These are phyloP conservation scores for Tagetes patula DNA, from an alignment of 129 eudicot genomes.

Conservation along the genomic window DNA sequence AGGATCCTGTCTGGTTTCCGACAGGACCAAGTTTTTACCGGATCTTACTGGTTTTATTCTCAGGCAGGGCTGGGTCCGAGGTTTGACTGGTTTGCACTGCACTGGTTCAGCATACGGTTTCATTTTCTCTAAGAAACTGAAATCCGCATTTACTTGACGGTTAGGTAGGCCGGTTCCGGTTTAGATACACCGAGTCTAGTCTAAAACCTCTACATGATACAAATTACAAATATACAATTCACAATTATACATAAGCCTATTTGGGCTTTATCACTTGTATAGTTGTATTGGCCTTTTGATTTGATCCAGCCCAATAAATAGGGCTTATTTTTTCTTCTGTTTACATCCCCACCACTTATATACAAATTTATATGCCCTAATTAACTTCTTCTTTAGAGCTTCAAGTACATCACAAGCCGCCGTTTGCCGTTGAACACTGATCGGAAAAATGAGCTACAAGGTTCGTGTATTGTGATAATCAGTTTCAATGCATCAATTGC, in stretches of 20 bases:
- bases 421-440: slow-evolving; percentile 15
- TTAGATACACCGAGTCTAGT: too few species aligned
- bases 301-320: slow-evolving; percentile 23
- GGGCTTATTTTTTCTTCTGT: slow-evolving; percentile 24
- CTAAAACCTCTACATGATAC: too few species aligned
- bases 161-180: too few species aligned
- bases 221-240: too few species aligned
- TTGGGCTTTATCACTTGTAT: not conserved
- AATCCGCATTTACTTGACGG: too few species aligned
- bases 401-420: slow-evolving; percentile 17
- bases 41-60: too few species aligned
- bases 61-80: too few species aligned
- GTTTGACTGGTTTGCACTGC: too few species aligned
- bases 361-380: slow-evolving; percentile 31
- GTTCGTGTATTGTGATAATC: not conserved
- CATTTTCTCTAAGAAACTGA: too few species aligned
- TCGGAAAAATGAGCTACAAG: slow-evolving; percentile 28
- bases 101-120: too few species aligned
- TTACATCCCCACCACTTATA: slow-evolving; percentile 18
- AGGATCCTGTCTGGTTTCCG: too few species aligned
- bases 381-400: slow-evolving; percentile 14
- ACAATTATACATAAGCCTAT: not conserved
- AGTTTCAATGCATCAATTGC: not conserved
- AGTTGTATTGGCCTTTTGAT: not conserved
- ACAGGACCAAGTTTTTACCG: too few species aligned